phyloP scores from a whole-genome alignment of 148 eudicot species.

The Rhododendron vialii region DNA sequence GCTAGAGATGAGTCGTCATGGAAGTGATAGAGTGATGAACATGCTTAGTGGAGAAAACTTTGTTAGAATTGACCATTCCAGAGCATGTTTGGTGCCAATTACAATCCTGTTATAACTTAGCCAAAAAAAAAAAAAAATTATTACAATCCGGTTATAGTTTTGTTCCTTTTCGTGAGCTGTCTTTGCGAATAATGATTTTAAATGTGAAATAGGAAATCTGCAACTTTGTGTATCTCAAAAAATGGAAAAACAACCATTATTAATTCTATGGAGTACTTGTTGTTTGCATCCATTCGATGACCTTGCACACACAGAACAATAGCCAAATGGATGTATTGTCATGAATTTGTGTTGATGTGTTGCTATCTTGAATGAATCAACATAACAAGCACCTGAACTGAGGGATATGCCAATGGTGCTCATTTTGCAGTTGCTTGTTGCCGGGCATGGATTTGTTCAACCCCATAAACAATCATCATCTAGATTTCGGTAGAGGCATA shows the following conservation, averaged over 20 bases:
- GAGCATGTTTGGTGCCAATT: neutral
- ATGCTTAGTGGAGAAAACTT: neutral
- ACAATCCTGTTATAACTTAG: neutral
- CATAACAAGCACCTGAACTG: neutral
- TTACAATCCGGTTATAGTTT: neutral
- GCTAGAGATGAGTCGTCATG: neutral
- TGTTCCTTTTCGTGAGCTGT: neutral
- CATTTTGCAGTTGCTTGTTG: constrained; percentile 7
- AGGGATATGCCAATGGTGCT: neutral
- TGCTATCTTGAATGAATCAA: neutral
- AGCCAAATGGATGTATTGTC: neutral
- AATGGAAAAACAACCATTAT: neutral
- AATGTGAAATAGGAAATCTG: neutral
- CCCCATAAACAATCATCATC: neutral
- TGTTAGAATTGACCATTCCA: neutral
- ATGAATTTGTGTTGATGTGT: neutral
- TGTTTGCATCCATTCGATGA: neutral
- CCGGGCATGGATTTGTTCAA: neutral
- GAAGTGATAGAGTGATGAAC: neutral
- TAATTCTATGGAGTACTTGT: neutral
- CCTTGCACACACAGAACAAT: neutral
- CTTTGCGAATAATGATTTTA: neutral
- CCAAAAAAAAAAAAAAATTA: too few relatives aligned
- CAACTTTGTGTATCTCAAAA: neutral
- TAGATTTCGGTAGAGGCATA: constrained; percentile 57